These are phyloP conservation scores for Talaromyces islandicus DNA, from an alignment of 2,329 filamentous ascomycete genomes.

Conservation along the genomic window DNA sequence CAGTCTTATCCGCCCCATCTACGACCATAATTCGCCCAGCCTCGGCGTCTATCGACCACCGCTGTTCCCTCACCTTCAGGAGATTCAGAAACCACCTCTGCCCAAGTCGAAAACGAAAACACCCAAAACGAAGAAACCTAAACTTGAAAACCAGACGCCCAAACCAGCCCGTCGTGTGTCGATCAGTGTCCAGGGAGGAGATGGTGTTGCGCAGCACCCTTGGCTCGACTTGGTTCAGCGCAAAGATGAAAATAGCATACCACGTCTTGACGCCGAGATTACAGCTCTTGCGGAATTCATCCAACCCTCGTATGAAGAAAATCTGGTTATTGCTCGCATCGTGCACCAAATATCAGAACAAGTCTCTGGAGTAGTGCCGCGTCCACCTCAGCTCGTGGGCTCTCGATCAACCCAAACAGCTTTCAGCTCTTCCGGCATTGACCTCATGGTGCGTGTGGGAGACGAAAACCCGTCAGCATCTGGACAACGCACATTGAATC, in stretches of 20 bases:
- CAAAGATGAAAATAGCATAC: constrained; percentile 15
- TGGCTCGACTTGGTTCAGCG: constrained; percentile 27
- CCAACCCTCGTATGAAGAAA: constrained; percentile 39
- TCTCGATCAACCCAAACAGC: constrained; percentile 50
- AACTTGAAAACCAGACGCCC: neutral
- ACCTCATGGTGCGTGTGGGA: constrained; percentile 38
- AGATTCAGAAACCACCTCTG: neutral
- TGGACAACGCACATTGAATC: constrained; percentile 25
- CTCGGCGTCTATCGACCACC: constrained; percentile 15
- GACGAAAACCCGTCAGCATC: constrained; percentile 17
- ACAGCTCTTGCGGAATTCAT: constrained; percentile 40
- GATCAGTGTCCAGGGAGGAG: constrained; percentile 13
- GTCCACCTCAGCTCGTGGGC: constrained; percentile 44
- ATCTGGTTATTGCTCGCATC: constrained; percentile 20
- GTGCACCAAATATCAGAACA: constrained; percentile 21
- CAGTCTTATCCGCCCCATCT: constrained; percentile 28
- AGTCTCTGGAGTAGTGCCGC: constrained; percentile 21
- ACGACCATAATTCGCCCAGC: constrained; percentile 10
- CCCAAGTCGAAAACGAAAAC: neutral
- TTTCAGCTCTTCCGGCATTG: constrained; percentile 49
- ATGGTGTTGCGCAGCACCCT: constrained; percentile 19
- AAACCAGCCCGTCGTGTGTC: neutral
- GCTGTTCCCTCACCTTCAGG: constrained; percentile 2
- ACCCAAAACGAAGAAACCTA: neutral
- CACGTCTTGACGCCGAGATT: constrained; percentile 42